These are phyloP conservation scores for Cryphonectria parasitica DNA, from an alignment of 2,329 filamentous ascomycete species.

Conservation along the genomic window DNA sequence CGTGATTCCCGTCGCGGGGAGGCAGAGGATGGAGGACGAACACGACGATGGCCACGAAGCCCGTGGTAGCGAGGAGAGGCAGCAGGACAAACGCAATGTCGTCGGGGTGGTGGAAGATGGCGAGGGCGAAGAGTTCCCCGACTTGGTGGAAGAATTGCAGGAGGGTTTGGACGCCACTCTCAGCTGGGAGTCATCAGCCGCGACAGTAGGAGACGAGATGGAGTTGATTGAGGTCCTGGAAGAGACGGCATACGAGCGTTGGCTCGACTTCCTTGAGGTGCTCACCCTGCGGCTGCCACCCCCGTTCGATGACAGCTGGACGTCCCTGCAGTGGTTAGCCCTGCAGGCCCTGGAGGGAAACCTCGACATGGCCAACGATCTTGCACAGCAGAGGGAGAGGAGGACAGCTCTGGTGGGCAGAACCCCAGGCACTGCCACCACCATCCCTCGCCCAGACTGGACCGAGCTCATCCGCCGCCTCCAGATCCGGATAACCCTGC, in stretches of 20 bases:
- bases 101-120: background rate
- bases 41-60: background rate
- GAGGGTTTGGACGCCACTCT: constrained; percentile 29
- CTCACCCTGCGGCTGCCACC: constrained; percentile 30
- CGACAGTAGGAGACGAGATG: background rate
- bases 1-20: background rate
- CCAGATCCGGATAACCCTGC: constrained; percentile 34
- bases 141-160: constrained; percentile 36
- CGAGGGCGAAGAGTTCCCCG: constrained; percentile 32
- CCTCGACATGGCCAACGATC: constrained; percentile 32
- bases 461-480: constrained; percentile 38
- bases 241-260: constrained; percentile 37
- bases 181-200: background rate
- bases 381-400: constrained; percentile 7
- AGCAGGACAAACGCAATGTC: background rate
- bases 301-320: constrained; percentile 14
- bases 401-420: background rate
- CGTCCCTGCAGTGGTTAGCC: constrained; percentile 37
- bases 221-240: constrained; percentile 31
- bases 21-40: background rate
- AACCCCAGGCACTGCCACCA: background rate
- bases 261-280: constrained; percentile 43
- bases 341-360: constrained; percentile 43
- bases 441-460: constrained; percentile 36
- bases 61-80: background rate